A percentile compares a stretch with the other conserved stretches of the same genome.
These are phyloP conservation scores for Globisporangium megalacanthum DNA, from an alignment of 352 stramenopile genomes.

Conservation along the genomic window DNA sequence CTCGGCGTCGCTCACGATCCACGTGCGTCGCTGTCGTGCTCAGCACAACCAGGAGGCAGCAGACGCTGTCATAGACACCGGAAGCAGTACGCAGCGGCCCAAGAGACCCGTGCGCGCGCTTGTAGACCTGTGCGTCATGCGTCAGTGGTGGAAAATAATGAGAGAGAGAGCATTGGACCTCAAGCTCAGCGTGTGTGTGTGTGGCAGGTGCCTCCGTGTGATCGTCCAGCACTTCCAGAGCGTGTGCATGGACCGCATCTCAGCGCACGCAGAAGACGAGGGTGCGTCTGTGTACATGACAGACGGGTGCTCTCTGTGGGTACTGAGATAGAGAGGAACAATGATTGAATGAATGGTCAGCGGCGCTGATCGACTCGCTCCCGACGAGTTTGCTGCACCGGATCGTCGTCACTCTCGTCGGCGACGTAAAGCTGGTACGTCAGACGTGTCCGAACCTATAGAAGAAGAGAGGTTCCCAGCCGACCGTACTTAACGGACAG, in stretches of 20 bases:
- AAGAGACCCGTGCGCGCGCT: constrained; percentile 35
- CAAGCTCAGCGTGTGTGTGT: not conserved
- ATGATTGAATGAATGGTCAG: constrained; percentile 21
- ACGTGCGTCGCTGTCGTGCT: constrained; percentile 51
- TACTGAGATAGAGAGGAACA: not conserved
- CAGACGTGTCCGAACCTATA: not conserved
- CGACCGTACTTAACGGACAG: not conserved
- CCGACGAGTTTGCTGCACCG: constrained; percentile 57
- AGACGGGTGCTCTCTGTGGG: not conserved
- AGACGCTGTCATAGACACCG: constrained; percentile 8
- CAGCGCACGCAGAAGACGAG: constrained; percentile 50
- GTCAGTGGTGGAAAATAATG: not conserved
- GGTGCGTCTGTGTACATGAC: constrained; percentile 21
- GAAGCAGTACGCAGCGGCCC: constrained; percentile 11
- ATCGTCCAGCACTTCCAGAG: constrained; percentile 68
- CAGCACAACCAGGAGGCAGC: constrained; percentile 23
- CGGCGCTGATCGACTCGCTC: constrained; percentile 56
- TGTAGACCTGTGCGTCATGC: constrained; percentile 42
- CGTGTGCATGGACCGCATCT: constrained; percentile 60
- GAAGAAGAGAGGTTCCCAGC: not conserved
- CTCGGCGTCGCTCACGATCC: constrained; percentile 55
- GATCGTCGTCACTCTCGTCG: constrained; percentile 59
- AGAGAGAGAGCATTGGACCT: not conserved
- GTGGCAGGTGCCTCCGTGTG: constrained; percentile 44
- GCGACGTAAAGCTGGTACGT: constrained; percentile 45